phyloP scores from a whole-genome alignment of 2,329 filamentous ascomycete species.

The Monilinia vaccinii-corymbosi region DNA sequence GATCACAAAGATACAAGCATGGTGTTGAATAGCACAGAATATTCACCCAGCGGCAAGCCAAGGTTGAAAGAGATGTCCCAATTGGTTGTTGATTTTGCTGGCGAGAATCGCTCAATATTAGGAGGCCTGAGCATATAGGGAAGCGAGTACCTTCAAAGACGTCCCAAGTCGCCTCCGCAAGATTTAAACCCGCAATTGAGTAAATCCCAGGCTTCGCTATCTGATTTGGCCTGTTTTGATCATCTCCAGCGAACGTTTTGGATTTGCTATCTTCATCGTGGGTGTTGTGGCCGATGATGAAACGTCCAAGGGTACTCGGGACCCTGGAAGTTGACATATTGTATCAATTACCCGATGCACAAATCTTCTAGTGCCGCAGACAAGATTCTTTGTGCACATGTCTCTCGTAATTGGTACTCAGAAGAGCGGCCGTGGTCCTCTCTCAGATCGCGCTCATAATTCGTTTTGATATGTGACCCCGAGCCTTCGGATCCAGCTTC shows the following conservation, averaged over 20 bases:
- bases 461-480: conserved; percentile 1
- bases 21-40: neutral
- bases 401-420: neutral
- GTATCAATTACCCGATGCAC: conserved; percentile 3
- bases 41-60: neutral
- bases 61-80: neutral
- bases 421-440: neutral
- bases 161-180: neutral
- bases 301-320: neutral
- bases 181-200: neutral
- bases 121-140: neutral
- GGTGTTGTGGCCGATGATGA: neutral
- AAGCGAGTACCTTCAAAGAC: neutral
- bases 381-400: neutral
- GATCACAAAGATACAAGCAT: neutral
- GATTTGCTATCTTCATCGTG: neutral
- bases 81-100: neutral
- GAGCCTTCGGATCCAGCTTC: neutral
- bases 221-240: neutral
- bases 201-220: neutral
- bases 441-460: neutral
- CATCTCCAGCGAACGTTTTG: neutral
- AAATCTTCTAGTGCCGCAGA: neutral
- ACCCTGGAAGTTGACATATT: neutral
- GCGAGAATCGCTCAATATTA: neutral